Evolutionary conservation across 805 yeast genomes (phyloP), one percentile per base, ranked within the genome.

Genomic region (Cyberlindnera misumaiensis): DNA sequence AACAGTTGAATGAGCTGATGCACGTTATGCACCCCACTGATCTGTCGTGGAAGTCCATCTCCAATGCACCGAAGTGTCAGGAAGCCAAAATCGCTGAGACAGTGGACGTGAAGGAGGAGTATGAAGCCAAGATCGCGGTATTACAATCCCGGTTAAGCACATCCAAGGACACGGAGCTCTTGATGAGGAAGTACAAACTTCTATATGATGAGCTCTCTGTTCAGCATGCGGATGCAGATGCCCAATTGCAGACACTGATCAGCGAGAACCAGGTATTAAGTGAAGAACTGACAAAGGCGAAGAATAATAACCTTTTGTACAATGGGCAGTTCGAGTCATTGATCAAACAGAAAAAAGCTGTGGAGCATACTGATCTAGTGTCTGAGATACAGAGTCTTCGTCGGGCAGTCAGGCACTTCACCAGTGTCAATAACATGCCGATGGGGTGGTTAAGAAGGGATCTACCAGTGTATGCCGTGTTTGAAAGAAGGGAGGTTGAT

Each of bases 321-420:
- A 51, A 53, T 25, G 57, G 59, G 3, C 51, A 51, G 4, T 67
- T 70, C 39, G 58, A 56, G 3, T 52, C 57, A 26, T 41, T 67
- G 9, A 41, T 60, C 11, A 54, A 62, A 5, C 70, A 65, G 42
- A 56, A 58, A 34, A 53, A 60, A 20, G 51, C 50, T 30, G 52
- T 58, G 4, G 62, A 56, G 3, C 63, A 60, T 28, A 45, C 63
- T 30, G 63, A 64, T 2, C 47, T 74, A 12, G 46, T 71, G 0
- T 69, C 70, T 26, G 77, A 75, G 48, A 64, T 75, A 10, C 51
- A 58, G 3, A 53, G 65, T 14, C 55, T 77, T 30, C 60, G 70
- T 37, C 60, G 61, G 16, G 55, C 54, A 6, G 36, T 47, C 4
- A 24, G 32, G 4, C 28, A 18, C 14, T 38, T 40, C 16, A 35